These are phyloP conservation scores for Arthrobotrys musiformis DNA, from an alignment of 2,329 filamentous ascomycete species.

Conservation along the genomic window DNA sequence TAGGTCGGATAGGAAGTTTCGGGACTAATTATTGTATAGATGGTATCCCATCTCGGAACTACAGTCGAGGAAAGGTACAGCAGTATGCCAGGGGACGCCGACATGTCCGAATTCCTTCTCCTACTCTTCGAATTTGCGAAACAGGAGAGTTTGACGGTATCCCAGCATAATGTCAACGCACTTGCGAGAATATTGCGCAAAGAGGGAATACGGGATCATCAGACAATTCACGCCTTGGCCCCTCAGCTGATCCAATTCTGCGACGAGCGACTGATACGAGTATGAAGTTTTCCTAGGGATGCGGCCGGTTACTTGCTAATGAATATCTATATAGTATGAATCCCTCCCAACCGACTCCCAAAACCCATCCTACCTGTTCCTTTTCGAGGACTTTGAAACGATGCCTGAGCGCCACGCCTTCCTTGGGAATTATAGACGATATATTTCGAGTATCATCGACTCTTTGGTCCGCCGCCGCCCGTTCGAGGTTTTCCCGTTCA, in stretches of 20 bases:
- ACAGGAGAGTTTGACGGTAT: constrained; percentile 88
- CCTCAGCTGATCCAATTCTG: constrained; percentile 81
- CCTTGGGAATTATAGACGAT: constrained; percentile 91
- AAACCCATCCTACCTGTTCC: constrained; percentile 80
- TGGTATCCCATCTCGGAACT: constrained; percentile 84
- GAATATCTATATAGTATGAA: constrained; percentile 74
- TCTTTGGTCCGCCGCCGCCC: constrained; percentile 82
- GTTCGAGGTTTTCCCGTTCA: constrained; percentile 85
- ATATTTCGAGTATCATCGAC: constrained; percentile 88
- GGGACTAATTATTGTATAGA: constrained; percentile 65
- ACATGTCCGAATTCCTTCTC: constrained; percentile 79
- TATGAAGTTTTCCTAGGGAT: constrained; percentile 31
- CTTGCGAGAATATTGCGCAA: constrained; percentile 86
- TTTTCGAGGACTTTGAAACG: constrained; percentile 94
- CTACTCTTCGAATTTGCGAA: constrained; percentile 82
- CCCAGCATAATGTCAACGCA: constrained; percentile 88
- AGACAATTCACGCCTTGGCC: constrained; percentile 72
- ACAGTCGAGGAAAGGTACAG: constrained; percentile 82
- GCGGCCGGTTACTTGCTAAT: background rate
- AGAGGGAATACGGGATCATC: constrained; percentile 74
- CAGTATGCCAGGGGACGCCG: constrained; percentile 72
- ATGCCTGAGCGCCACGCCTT: constrained; percentile 94
- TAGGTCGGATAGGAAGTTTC: background rate
- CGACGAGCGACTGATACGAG: constrained; percentile 80
- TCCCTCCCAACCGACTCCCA: constrained; percentile 82